These are phyloP conservation scores for Ogataea hybrid DNA, from an alignment of 1,139 yeast species.

Conservation along the genomic window DNA sequence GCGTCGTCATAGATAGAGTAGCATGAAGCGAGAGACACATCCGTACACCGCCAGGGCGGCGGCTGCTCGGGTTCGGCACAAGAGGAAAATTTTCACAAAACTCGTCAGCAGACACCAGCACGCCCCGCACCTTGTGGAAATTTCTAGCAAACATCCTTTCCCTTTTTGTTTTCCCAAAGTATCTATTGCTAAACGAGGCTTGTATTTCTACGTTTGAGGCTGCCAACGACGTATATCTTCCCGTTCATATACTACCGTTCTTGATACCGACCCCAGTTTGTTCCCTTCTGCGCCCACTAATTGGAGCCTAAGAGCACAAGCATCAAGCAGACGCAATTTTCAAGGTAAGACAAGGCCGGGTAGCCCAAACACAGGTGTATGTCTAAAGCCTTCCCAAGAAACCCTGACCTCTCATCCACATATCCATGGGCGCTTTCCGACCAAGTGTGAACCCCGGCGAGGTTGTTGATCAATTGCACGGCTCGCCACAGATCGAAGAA, in stretches of 20 bases:
- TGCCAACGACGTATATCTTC: too few species aligned
- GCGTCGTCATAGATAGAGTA: not conserved
- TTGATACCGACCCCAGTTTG: too few species aligned
- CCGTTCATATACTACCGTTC: too few species aligned
- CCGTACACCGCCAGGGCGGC: slow-evolving; percentile 1
- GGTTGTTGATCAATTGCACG: slow-evolving; percentile 1
- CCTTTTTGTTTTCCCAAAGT: not conserved
- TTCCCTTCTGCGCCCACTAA: not conserved
- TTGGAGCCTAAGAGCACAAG: not conserved
- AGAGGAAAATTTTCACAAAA: not conserved
- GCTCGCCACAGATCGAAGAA: slow-evolving; percentile 7
- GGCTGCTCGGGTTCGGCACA: not conserved
- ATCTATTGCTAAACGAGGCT: not conserved
- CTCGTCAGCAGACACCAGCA: not conserved
- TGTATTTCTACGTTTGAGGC: not conserved
- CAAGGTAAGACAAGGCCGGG: slow-evolving; percentile 1
- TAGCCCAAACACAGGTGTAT: not conserved
- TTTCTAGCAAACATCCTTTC: slow-evolving; percentile 5
- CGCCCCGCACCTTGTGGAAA: slow-evolving; percentile 1
- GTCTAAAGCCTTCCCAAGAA: not conserved
- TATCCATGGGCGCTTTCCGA: slow-evolving; percentile 7
- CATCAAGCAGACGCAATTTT: not conserved
- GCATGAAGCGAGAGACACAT: not conserved
- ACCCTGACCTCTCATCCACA: not conserved
- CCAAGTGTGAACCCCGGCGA: slow-evolving; percentile 3